phyloP scores from a whole-genome alignment of 148 eudicot genomes.

The Gaultheria prostrata region DNA sequence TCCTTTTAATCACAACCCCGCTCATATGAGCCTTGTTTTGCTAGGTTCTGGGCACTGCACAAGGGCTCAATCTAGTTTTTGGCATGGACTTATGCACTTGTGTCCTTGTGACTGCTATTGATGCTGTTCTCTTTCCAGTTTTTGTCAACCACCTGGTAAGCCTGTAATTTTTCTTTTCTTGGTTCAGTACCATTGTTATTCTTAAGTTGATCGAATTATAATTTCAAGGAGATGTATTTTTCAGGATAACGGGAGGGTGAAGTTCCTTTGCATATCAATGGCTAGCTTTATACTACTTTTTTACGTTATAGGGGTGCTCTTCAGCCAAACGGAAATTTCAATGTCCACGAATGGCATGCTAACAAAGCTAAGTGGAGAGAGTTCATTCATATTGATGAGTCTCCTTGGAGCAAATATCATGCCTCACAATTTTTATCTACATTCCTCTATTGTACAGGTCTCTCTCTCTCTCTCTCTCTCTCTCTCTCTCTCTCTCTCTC shows the following conservation, averaged over 20 bases:
- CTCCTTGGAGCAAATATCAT: constrained; percentile 87
- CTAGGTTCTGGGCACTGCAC: constrained; percentile 90
- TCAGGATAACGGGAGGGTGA: constrained; percentile 67
- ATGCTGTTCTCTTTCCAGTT: constrained; percentile 66
- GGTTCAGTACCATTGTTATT: background rate
- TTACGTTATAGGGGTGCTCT: constrained; percentile 61
- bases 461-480: constrained; percentile 17
- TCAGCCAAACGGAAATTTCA: constrained; percentile 62
- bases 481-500: constrained; percentile 8
- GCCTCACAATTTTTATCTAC: constrained; percentile 95
- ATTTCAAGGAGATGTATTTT: constrained; percentile 16
- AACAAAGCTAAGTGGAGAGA: constrained; percentile 78
- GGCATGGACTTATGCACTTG: constrained; percentile 67
- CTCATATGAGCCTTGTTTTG: constrained; percentile 18
- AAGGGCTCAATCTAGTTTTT: constrained; percentile 66
- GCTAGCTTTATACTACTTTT: constrained; percentile 45
- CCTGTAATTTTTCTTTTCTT: constrained; percentile 7
- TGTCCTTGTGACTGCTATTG: constrained; percentile 63
- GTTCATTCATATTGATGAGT: constrained; percentile 79
- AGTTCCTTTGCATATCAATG: constrained; percentile 45
- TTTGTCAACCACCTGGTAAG: constrained; percentile 66
- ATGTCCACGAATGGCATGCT: constrained; percentile 50
- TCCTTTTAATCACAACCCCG: background rate
- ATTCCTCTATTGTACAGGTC: constrained; percentile 94
- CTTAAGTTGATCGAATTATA: constrained; percentile 8